These are phyloP conservation scores for Candida stauntonica DNA, from an alignment of 805 yeast species.

Conservation along the genomic window DNA sequence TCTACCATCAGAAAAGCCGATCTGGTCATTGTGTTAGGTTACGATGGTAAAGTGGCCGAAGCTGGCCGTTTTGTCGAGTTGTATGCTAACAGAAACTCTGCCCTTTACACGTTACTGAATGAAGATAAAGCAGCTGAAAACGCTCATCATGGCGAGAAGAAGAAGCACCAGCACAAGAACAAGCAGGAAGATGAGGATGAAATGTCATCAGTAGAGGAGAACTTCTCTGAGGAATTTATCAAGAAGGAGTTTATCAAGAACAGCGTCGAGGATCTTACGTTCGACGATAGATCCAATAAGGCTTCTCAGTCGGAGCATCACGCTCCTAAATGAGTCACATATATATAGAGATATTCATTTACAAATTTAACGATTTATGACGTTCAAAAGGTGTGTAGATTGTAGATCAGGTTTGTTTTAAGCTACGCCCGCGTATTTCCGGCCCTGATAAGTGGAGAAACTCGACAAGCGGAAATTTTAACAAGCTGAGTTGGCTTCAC, in stretches of 20 bases:
- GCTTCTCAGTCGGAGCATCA: slow-evolving; percentile 6
- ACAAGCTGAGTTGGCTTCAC: too few relatives aligned
- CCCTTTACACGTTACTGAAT: slow-evolving; percentile 34
- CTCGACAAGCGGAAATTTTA: too few relatives aligned
- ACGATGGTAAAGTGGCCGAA: slow-evolving; percentile 78
- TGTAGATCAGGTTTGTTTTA: too few relatives aligned
- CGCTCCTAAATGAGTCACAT: neutral
- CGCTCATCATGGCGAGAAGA: slow-evolving; percentile 7
- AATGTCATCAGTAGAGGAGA: neutral
- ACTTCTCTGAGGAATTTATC: slow-evolving; percentile 21
- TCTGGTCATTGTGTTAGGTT: slow-evolving; percentile 75
- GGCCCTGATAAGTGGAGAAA: too few relatives aligned
- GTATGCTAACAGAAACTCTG: slow-evolving; percentile 41
- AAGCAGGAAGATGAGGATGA: slow-evolving; percentile 6
- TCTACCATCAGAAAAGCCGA: slow-evolving; percentile 88
- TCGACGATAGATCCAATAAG: slow-evolving; percentile 9
- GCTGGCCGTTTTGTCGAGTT: slow-evolving; percentile 60
- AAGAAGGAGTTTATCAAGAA: slow-evolving; percentile 23
- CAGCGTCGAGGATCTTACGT: slow-evolving; percentile 18
- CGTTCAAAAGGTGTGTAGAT: too few relatives aligned
- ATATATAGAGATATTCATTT: neutral
- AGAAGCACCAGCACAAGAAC: slow-evolving; percentile 10
- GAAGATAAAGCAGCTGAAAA: slow-evolving; percentile 28
- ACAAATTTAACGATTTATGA: slow-evolving; percentile 1
- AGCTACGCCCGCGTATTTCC: too few relatives aligned